phyloP scores from a whole-genome alignment of 495 filamentous ascomycete species.

The Sordaria brevicollis region DNA sequence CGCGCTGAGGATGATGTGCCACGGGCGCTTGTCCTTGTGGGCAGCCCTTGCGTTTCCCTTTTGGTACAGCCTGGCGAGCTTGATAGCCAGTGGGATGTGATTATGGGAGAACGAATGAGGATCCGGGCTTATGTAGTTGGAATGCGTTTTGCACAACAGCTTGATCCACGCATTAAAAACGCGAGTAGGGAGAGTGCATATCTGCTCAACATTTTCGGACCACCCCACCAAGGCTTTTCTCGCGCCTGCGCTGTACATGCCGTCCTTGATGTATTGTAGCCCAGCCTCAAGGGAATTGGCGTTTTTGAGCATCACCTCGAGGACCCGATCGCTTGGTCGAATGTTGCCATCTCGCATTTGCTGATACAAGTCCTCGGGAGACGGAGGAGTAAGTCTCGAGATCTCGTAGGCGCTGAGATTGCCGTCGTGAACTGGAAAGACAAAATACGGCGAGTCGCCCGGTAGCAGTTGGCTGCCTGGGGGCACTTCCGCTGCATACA shows the following conservation, averaged over 20 bases:
- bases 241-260: conserved; percentile 5
- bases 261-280: conserved; percentile 27
- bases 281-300: conserved; percentile 20
- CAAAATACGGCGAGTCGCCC: conserved; percentile 25
- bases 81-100: conserved; percentile 10
- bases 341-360: conserved; percentile 26
- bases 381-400: conserved; percentile 29
- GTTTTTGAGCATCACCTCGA: conserved; percentile 23
- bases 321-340: conserved; percentile 23
- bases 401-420: conserved; percentile 35
- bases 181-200: conserved; percentile 3
- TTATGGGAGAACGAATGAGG: neutral
- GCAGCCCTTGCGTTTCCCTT: neutral
- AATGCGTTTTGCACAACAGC: conserved; percentile 26
- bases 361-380: conserved; percentile 25
- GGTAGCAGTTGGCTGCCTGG: conserved; percentile 15
- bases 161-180: conserved; percentile 29
- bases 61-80: conserved; percentile 9
- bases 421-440: conserved; percentile 26
- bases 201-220: neutral
- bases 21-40: conserved; percentile 9
- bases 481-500: conserved; percentile 13
- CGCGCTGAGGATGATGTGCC: conserved; percentile 17
- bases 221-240: conserved; percentile 8
- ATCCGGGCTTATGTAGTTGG: neutral